Base-by-base conservation (phyloP, 2,329 filamentous ascomycete species). In the Colletotrichum sp. region DNA sequence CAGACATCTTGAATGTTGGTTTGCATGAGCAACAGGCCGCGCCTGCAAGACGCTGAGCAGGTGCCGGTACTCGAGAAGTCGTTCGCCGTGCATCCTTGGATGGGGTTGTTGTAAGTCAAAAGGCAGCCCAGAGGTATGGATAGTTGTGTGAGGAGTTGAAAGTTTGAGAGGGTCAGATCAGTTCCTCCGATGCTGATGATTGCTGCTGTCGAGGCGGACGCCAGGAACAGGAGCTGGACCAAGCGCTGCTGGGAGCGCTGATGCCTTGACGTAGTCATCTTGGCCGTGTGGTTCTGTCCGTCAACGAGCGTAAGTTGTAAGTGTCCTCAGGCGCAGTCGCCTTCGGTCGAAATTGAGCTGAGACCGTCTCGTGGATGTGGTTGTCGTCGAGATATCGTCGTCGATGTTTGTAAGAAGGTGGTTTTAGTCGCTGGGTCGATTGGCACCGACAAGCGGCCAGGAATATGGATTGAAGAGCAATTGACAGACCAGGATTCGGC, bases 31-130 rank as follows among this genome's bases (percentile, higher is more conserved):
- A 72, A 44, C 59, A 86, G 75, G 3, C 80, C 83, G 9, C 76
- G 75, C 55, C 80, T 81, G 77, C 88, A 89, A 5, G 70, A 74
- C 6, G 73, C 49, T 18, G 87, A 88, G 79, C 88, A 89, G 3
- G 78, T 78, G 15, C 77, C 81, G 44, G 82, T 82, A 4, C 71
- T 71, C 8, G 75, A 77, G 30, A 88, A 88, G 78, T 89, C 87
- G 71, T 71, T 32, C 5, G 78, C 39, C 6, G 68, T 72, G 79
- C 88, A 89, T 66, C 83, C 82, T n/a, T 71, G 57, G 30, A 89
- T 83, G 7, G 83, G 83, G 8, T 81, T 80, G 78, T 86, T 85
- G 80, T 89, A 89, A 39, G 85, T 86, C 49, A 84, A 78, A 16
- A 84, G 80, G 78, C 88, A 89, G 57, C 78, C 78, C 44, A 85